A percentile compares a stretch with the other conserved stretches of the same genome.
Conservation (phyloP, 805 yeast genomes). For the Wickerhamomyces rabaulensis region DNA sequence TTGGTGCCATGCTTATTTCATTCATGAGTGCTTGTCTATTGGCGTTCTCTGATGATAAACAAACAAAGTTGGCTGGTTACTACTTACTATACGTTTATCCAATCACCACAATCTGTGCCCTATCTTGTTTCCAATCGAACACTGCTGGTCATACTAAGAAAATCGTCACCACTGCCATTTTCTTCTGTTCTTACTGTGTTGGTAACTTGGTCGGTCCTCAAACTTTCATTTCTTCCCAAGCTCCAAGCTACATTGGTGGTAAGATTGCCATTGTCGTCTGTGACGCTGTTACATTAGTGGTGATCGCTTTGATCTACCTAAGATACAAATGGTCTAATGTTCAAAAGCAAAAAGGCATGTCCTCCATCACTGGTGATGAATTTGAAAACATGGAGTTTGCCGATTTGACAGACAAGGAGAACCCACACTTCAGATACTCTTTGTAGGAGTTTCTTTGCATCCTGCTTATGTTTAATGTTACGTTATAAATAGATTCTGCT, state of each 20-base stretch:
- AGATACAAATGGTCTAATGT: conserved; percentile 34
- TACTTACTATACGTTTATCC: background rate
- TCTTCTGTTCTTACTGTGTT: conserved; percentile 44
- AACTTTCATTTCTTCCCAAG: conserved; percentile 37
- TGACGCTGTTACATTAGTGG: conserved; percentile 24
- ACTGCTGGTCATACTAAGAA: conserved; percentile 41
- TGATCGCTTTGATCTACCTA: conserved; percentile 23
- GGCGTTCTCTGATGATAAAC: conserved; percentile 11
- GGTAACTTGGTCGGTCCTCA: conserved; percentile 57
- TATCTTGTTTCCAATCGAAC: conserved; percentile 4
- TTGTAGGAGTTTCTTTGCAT: too few species aligned
- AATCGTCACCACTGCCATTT: conserved; percentile 38
- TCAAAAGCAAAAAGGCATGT: conserved; percentile 10
- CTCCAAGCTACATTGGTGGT: conserved; percentile 39
- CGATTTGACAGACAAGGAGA: conserved; percentile 41
- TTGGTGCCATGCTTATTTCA: background rate
- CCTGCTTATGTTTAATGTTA: too few species aligned
- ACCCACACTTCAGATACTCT: conserved; percentile 35
- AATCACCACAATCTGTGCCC: background rate
- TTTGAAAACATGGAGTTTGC: conserved; percentile 29
- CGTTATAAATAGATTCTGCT: too few species aligned
- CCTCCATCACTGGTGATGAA: background rate
- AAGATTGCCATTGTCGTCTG: conserved; percentile 33
- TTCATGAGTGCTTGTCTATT: background rate
- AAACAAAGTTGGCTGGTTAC: background rate